A percentile compares a stretch with the other conserved stretches of the same genome.
phyloP scores from a whole-genome alignment of 2,329 filamentous ascomycete genomes.

The Apiospora pterosperma region DNA sequence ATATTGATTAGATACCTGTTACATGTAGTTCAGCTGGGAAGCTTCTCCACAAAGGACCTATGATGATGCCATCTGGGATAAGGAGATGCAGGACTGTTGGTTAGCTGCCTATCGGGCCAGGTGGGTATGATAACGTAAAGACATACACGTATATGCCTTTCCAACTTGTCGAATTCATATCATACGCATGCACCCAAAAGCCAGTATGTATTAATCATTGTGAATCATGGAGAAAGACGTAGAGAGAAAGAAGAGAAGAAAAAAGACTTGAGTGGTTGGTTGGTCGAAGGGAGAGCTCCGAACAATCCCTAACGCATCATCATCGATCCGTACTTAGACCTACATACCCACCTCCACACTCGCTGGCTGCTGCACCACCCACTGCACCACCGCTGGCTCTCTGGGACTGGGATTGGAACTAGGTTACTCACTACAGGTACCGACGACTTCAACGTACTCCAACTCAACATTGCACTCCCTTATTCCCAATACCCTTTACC shows the following conservation, averaged over 20 bases:
- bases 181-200: background rate
- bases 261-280: background rate
- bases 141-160: background rate
- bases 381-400: too few species aligned
- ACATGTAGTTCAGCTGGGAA: background rate
- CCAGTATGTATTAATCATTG: background rate
- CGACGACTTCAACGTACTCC: background rate
- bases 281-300: background rate
- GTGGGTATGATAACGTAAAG: background rate
- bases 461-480: background rate
- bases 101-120: background rate
- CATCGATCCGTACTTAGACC: background rate
- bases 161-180: background rate
- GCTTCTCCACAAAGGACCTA: background rate
- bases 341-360: background rate
- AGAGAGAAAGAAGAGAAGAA: background rate
- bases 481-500: background rate
- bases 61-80: background rate
- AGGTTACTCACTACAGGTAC: conserved; percentile 1
- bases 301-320: background rate
- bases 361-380: background rate
- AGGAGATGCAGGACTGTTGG: background rate
- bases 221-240: too few species aligned
- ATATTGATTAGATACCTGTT: background rate
- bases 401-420: background rate